Conservation (phyloP, 345 rosid genomes). For the Hibiscus syriacus region DNA sequence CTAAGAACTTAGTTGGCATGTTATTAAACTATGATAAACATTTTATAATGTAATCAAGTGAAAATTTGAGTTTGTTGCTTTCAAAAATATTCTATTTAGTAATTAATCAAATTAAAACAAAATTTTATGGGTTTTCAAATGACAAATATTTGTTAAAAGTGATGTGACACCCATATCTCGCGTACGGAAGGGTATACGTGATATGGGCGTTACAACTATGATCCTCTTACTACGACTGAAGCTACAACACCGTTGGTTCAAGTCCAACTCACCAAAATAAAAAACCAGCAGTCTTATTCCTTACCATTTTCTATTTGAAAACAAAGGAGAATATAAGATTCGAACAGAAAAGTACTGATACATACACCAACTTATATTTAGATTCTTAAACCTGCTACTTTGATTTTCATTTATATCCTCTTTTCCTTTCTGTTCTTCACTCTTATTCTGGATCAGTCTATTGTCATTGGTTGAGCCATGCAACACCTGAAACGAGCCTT, state of each 20-base stretch:
- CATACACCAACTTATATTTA: conserved; percentile 38
- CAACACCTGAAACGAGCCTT: conserved; percentile 53
- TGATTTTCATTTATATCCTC: conserved; percentile 20
- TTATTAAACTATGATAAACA: too few species aligned
- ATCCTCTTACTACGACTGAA: conserved; percentile 16
- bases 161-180: too few species aligned
- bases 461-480: conserved; percentile 42
- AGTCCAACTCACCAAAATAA: conserved; percentile 21
- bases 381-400: conserved; percentile 27
- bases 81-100: too few species aligned
- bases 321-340: neutral
- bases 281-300: conserved; percentile 18
- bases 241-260: conserved; percentile 16
- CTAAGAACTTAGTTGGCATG: too few species aligned
- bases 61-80: too few species aligned
- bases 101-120: too few species aligned
- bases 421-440: conserved; percentile 12
- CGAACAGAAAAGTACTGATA: conserved; percentile 17
- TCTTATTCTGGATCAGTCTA: conserved; percentile 23
- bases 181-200: too few species aligned
- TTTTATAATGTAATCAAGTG: too few species aligned
- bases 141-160: too few species aligned
- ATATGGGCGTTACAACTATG: too few species aligned
- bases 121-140: too few species aligned
- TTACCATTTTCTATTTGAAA: conserved; percentile 17